phyloP scores from a whole-genome alignment of 2,329 filamentous ascomycete species.

The Fusarium globosum region DNA sequence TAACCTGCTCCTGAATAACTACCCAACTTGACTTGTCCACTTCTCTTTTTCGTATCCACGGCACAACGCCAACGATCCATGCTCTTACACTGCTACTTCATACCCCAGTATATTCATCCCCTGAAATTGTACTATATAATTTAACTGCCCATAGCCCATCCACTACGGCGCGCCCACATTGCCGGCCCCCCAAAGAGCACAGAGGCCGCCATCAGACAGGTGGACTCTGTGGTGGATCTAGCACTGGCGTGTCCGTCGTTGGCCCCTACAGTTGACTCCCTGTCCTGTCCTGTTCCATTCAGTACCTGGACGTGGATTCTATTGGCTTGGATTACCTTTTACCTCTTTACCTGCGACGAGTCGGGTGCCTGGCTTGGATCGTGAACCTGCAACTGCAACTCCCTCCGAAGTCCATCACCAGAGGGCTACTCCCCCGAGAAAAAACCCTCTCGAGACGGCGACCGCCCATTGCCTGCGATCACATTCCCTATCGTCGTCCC shows the following conservation, averaged over 20 bases:
- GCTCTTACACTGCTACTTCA: constrained; percentile 33
- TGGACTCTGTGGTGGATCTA: constrained; percentile 41
- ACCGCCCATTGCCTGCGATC: constrained; percentile 38
- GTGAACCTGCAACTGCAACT: constrained; percentile 47
- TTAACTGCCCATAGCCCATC: constrained; percentile 38
- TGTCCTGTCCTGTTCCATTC: constrained; percentile 24
- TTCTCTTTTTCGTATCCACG: constrained; percentile 32
- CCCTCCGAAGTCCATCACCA: constrained; percentile 37
- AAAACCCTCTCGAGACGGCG: constrained; percentile 33
- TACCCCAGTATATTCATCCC: constrained; percentile 40
- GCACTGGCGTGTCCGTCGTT: constrained; percentile 39
- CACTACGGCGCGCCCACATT: constrained; percentile 33
- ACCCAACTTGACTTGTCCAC: neutral
- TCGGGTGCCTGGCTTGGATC: constrained; percentile 40
- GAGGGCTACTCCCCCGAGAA: constrained; percentile 27
- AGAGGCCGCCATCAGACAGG: constrained; percentile 41
- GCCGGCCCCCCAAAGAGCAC: constrained; percentile 34
- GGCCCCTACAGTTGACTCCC: constrained; percentile 32
- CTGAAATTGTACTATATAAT: constrained; percentile 40
- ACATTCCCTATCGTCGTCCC: constrained; percentile 13
- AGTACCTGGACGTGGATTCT: constrained; percentile 28
- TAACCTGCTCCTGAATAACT: constrained; percentile 8
- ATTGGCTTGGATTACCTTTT: constrained; percentile 31
- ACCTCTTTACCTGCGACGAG: constrained; percentile 37
- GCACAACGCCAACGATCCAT: constrained; percentile 33